Evolutionary conservation across 305 asterid genomes (phyloP), one percentile per base, ranked within the genome.

Genomic region (Euphrasia arctica): DNA sequence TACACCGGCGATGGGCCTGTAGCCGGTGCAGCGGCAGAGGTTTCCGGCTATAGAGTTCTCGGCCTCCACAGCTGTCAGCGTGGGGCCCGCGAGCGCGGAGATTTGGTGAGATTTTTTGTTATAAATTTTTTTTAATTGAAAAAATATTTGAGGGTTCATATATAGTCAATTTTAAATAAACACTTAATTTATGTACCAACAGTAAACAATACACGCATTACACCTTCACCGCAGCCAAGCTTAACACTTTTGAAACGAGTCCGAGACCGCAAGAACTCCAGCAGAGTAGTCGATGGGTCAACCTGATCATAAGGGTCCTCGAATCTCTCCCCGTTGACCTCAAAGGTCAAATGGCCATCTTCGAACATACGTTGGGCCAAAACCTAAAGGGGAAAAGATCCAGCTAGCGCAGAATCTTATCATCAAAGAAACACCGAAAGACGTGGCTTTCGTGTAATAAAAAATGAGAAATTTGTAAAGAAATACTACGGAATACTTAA

Each of bases 151-250:
- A 18, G 22, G 22, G 22, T 18, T 18, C 22, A 18, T 18, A 18
- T 18, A 18, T 18, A 18, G 22, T 18, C 22, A 18, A 18, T 18
- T 18, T 18, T 18, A 18, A 18, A 18, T 18, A 18, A 18, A 18
- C 22, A 18, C 22, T 18, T 18, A 18, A 18, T 18, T 18, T 18
- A 18, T 18, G 22, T 18, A 18, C 22, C 22, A 18, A 18, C 22
- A 18, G 22, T 18, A 18, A 18, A 18, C 22, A 18, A 18, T 18
- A 49, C 34, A 41, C 50, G 42, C 18, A 61, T n/a, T 28, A 65
- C 48, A 87, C 92, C 95, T 87, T 87, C 92, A 59, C 88, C 95
- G 55, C 95, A 87, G 65, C 86, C 79, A 60, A 87, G 95, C 72
- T 87, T 87, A 56, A 72, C 84, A 70, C 95, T 84, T 76, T 85